Conservation (phyloP, 768 basidiomycete species). For the Hygrophorus russula region DNA sequence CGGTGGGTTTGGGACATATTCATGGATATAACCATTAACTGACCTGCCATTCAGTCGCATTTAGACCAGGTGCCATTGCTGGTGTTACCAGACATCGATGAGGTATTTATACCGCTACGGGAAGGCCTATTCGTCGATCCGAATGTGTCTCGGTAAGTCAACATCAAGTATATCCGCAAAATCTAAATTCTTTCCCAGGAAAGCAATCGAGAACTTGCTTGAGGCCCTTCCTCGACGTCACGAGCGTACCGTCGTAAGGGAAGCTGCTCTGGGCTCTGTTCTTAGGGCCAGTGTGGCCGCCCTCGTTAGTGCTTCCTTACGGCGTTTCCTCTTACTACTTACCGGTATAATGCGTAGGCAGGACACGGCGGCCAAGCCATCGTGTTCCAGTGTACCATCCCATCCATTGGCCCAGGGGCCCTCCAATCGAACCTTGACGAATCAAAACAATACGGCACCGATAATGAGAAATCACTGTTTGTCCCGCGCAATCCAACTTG, state of each 20-base stretch:
- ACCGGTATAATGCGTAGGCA: slow-evolving; percentile 24
- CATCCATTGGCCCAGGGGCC: slow-evolving; percentile 64
- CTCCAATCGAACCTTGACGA: slow-evolving; percentile 37
- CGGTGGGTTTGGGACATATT: slow-evolving; percentile 39
- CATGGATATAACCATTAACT: slow-evolving; percentile 3
- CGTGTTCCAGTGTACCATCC: slow-evolving; percentile 58
- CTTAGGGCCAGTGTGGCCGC: slow-evolving; percentile 61
- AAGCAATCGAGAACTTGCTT: slow-evolving; percentile 57
- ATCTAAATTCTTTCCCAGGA: slow-evolving; percentile 22
- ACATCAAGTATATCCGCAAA: background rate
- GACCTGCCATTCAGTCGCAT: slow-evolving; percentile 8
- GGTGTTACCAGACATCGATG: slow-evolving; percentile 83
- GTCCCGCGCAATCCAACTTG: slow-evolving; percentile 68
- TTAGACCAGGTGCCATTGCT: slow-evolving; percentile 51
- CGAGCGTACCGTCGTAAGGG: slow-evolving; percentile 30
- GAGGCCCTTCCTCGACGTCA: slow-evolving; percentile 53
- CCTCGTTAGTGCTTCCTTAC: slow-evolving; percentile 36
- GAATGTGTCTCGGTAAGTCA: slow-evolving; percentile 49
- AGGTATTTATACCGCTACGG: slow-evolving; percentile 75
- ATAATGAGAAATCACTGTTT: slow-evolving; percentile 80
- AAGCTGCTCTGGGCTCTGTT: slow-evolving; percentile 71
- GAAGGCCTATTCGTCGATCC: slow-evolving; percentile 73
- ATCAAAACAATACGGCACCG: slow-evolving; percentile 61
- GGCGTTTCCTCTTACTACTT: background rate
- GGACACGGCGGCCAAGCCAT: slow-evolving; percentile 71